Evolutionary conservation across 1,284 basidiomycete species (phyloP).

Genomic region (Malassezia furfur): DNA sequence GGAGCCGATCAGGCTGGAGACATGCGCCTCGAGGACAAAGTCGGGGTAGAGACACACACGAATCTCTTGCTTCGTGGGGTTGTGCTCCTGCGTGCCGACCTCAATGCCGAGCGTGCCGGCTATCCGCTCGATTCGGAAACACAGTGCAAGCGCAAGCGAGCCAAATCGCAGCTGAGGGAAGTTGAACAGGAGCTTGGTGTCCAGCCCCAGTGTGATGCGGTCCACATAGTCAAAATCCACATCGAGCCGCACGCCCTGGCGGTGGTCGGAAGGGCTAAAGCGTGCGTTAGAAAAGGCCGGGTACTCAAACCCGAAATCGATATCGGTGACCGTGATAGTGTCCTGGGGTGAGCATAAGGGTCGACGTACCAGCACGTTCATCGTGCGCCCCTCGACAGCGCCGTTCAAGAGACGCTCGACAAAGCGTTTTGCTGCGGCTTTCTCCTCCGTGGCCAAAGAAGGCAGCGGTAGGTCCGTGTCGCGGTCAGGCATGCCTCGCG

Average conservation of each 20-base stretch:
- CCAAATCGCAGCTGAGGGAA: conserved; percentile 55
- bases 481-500: not conserved
- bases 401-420: conserved; percentile 43
- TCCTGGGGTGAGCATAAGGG: conserved; percentile 43
- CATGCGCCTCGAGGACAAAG: conserved; percentile 54
- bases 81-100: not conserved
- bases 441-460: not conserved
- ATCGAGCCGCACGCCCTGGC: conserved; percentile 53
- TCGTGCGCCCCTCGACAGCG: conserved; percentile 2
- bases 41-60: conserved; percentile 55
- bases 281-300: conserved; percentile 54
- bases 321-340: conserved; percentile 53
- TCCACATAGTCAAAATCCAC: conserved; percentile 56
- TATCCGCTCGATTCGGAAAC: conserved; percentile 53
- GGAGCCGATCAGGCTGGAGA: conserved; percentile 54
- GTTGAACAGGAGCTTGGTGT: conserved; percentile 55
- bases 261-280: conserved; percentile 54
- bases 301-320: conserved; percentile 53
- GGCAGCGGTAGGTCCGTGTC: conserved; percentile 6
- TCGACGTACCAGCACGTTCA: conserved; percentile 8
- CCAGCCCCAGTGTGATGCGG: conserved; percentile 52
- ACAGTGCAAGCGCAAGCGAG: conserved; percentile 54
- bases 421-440: conserved; percentile 20
- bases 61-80: conserved; percentile 45
- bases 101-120: conserved; percentile 50